Evolutionary conservation across 768 basidiomycete species (phyloP).

Genomic region (Cyclocybe cylindracea): DNA sequence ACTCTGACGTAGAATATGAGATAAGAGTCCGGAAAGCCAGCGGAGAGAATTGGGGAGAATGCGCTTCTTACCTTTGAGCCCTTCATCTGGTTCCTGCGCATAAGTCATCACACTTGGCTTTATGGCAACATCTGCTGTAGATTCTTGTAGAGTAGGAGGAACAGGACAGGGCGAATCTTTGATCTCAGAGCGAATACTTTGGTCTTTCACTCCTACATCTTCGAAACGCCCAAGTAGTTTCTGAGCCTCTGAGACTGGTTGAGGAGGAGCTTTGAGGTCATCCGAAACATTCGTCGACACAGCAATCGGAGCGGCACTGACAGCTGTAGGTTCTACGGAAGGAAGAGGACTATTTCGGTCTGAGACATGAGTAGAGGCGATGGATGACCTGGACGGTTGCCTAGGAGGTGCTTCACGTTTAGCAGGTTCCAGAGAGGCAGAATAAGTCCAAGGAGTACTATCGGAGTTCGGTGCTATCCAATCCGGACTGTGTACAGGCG

Average conservation of each 20-base stretch:
- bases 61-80: slow-evolving; percentile 11
- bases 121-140: slow-evolving; percentile 5
- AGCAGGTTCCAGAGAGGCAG: slow-evolving; percentile 7
- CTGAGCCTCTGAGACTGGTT: not conserved
- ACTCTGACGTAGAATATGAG: too few species aligned
- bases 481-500: slow-evolving; percentile 18
- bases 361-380: slow-evolving; percentile 53
- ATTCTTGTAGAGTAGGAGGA: slow-evolving; percentile 7
- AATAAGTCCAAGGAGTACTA: slow-evolving; percentile 17
- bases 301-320: slow-evolving; percentile 4
- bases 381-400: slow-evolving; percentile 57
- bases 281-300: not conserved
- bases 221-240: too few species aligned
- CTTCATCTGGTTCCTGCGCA: not conserved
- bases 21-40: too few species aligned
- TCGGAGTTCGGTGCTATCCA: slow-evolving; percentile 9
- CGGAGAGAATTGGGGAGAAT: too few species aligned
- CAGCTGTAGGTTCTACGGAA: slow-evolving; percentile 11
- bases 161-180: slow-evolving; percentile 4
- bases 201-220: too few species aligned
- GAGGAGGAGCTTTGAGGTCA: not conserved
- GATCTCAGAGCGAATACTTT: slow-evolving; percentile 2
- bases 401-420: slow-evolving; percentile 20
- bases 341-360: slow-evolving; percentile 30
- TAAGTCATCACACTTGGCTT: slow-evolving; percentile 5